Evolutionary conservation across 768 basidiomycete genomes (phyloP), one percentile per base, ranked within the genome.

Genomic region (Lactarius sanguifluus): DNA sequence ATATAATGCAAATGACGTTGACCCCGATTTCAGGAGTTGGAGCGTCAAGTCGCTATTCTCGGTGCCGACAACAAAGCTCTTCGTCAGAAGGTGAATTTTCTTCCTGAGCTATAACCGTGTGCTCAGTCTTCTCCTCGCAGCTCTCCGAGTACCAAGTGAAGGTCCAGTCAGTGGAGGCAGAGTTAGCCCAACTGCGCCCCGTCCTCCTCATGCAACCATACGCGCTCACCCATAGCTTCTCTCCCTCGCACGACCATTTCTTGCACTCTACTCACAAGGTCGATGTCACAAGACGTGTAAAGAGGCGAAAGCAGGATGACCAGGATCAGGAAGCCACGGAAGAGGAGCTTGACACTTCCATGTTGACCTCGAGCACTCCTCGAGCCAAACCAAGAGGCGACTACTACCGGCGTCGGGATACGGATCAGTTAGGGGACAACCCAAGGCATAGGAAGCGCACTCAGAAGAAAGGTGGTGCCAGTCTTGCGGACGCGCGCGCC

Each of bases 161-260:
- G 45, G 75, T 87, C 13, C 75, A 80, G 30, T 69, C 78, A 2
- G 80, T 92, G 0, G 90, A 92, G 76, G 72, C 80, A 13, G 90
- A 92, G 72, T 78, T 92, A 9, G 75, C 78, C 2, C 84, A 85
- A 67, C 81, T 92, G 38, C 85, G 85, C 57, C 91, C 91, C 0
- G 75, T 91, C 41, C 80, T 92, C 55, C 77, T 90, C 16, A 85
- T 90, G 82, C 85, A 87, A 57, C 84, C 87, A 62, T 70, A 66
- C 34, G 68, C 74, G 15, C 23, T 78, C 74, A 65, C 70, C 59
- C 52, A 68, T 65, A 64, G 60, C 64, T 40, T 76, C 68, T 60
- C 71, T 69, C 62, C 69, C 59, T 38, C 73, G 61, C 69, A 70
- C 55, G 60, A 54, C n/a, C 67, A 69, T 34, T 57, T 41, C 72